Percentiles rank a stretch among this genome's conserved stretches.
Conservation (phyloP, 768 basidiomycete species). For the Collybia nuda region DNA sequence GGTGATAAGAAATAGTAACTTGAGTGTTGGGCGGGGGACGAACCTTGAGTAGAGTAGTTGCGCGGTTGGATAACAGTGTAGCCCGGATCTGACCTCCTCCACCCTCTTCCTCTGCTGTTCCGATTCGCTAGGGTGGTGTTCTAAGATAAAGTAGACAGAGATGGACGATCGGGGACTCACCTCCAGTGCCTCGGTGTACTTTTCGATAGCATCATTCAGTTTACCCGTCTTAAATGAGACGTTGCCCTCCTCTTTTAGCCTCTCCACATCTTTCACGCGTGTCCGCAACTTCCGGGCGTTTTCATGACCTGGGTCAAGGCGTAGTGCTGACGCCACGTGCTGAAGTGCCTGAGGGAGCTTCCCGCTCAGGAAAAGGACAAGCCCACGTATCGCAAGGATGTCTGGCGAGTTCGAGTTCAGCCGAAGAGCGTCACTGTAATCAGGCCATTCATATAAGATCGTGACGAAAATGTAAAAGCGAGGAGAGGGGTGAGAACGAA, state of each 20-base stretch:
- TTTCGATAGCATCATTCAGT: constrained; percentile 60
- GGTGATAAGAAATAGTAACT: constrained; percentile 5
- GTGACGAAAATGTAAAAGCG: too few relatives aligned
- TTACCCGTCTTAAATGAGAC: constrained; percentile 63
- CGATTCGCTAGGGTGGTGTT: constrained; percentile 51
- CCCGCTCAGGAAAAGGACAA: constrained; percentile 73
- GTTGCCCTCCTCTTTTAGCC: constrained; percentile 86
- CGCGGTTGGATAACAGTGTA: constrained; percentile 79
- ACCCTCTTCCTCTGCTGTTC: constrained; percentile 66
- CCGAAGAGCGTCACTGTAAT: constrained; percentile 74
- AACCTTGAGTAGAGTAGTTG: constrained; percentile 79
- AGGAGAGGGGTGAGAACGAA: constrained; percentile 1
- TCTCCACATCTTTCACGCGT: constrained; percentile 80
- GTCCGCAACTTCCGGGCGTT: constrained; percentile 70
- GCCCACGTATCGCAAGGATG: constrained; percentile 72
- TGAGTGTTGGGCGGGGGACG: neutral
- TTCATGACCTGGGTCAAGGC: constrained; percentile 76
- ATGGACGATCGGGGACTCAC: constrained; percentile 31
- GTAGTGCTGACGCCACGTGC: constrained; percentile 69
- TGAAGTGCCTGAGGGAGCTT: constrained; percentile 71
- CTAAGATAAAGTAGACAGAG: neutral
- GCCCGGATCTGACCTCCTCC: constrained; percentile 82
- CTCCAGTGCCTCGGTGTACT: constrained; percentile 73
- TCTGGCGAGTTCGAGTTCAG: constrained; percentile 75
- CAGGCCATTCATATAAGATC: neutral